Percentiles rank a stretch among this genome's conserved stretches.
phyloP scores from a whole-genome alignment of 805 yeast species.

The Ascoidea tarda region DNA sequence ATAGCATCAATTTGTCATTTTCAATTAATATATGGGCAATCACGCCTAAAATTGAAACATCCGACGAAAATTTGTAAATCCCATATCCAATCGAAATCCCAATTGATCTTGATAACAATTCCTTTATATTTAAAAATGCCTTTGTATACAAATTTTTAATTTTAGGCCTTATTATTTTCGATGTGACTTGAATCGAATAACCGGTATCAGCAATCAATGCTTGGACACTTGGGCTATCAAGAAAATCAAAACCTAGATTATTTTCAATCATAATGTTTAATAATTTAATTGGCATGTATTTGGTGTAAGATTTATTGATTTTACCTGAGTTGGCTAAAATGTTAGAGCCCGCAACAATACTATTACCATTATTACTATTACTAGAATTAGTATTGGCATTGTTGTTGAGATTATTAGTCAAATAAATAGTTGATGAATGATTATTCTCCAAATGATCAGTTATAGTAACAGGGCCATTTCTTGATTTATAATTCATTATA shows the following conservation, averaged over 20 bases:
- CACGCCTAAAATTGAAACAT: neutral
- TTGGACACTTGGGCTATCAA: neutral
- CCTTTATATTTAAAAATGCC: neutral
- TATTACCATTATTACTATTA: neutral
- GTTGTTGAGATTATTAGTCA: neutral
- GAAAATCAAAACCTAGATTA: neutral
- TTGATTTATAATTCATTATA: constrained; percentile 4
- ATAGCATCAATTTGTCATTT: neutral
- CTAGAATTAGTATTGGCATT: neutral
- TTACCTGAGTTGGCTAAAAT: too few species aligned
- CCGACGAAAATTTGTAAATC: neutral
- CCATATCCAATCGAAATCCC: neutral
- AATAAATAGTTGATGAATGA: constrained; percentile 2
- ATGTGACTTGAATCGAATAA: neutral
- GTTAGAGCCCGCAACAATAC: neutral
- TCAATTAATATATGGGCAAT: neutral
- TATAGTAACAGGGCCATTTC: constrained; percentile 10
- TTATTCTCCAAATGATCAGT: constrained; percentile 8
- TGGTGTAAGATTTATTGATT: too few species aligned
- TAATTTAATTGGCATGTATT: neutral
- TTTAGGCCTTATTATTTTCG: neutral
- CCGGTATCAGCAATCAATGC: neutral
- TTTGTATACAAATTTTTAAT: too few species aligned
- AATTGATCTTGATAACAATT: neutral
- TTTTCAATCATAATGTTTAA: neutral